A percentile compares a stretch with the other conserved stretches of the same genome.
These are phyloP conservation scores for Allium fistulosum DNA, from an alignment of 106 monocot species.

Conservation along the genomic window DNA sequence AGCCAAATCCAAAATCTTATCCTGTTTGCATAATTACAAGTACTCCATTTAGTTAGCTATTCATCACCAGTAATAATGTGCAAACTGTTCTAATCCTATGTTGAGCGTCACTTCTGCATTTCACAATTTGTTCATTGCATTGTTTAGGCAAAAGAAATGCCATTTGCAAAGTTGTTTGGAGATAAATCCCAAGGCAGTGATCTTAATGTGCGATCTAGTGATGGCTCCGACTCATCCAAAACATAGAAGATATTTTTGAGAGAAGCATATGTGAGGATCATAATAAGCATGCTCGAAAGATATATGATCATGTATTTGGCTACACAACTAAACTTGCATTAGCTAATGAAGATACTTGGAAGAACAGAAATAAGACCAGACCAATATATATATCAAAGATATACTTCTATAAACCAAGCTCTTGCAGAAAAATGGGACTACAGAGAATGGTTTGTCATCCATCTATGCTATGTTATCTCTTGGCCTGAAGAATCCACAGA, in stretches of 20 bases:
- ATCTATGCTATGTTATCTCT: conserved; percentile 67
- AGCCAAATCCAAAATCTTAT: conserved; percentile 75
- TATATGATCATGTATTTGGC: conserved; percentile 98
- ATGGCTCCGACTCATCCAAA: conserved; percentile 31
- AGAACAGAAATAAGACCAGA: conserved; percentile 55
- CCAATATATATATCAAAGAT: conserved; percentile 71
- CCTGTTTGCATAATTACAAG: conserved; percentile 58
- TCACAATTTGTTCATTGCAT: conserved; percentile 95
- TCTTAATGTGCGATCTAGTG: conserved; percentile 64
- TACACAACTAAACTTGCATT: conserved; percentile 75
- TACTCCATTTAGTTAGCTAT: conserved; percentile 31
- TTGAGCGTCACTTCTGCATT: conserved; percentile 4
- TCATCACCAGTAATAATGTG: background rate
- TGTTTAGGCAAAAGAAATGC: conserved; percentile 98
- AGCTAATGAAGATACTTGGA: conserved; percentile 93
- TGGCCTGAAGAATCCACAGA: conserved; percentile 83
- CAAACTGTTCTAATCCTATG: background rate
- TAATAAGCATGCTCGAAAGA: conserved; percentile 68
- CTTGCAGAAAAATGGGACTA: conserved; percentile 44
- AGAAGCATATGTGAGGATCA: conserved; percentile 41
- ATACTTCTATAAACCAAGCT: conserved; percentile 23
- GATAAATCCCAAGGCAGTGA: conserved; percentile 83
- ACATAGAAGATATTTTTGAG: conserved; percentile 64
- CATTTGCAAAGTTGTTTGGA: conserved; percentile 98
- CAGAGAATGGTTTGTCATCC: conserved; percentile 18